These are phyloP conservation scores for Colletotrichum noveboracense DNA, from an alignment of 2,329 filamentous ascomycete genomes.

Conservation along the genomic window DNA sequence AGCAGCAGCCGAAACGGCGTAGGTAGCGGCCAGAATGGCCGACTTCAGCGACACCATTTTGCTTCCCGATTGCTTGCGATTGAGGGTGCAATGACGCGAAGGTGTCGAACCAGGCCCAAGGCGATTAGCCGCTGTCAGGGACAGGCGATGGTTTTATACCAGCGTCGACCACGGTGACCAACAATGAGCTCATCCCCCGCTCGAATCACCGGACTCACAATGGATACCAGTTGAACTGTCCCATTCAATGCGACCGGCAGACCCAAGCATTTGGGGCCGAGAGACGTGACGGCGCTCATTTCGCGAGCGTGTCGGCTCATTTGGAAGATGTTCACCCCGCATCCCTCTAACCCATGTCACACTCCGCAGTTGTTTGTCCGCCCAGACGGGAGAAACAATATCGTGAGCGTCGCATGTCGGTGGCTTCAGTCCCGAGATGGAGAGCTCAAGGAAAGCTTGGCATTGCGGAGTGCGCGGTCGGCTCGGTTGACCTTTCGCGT, in stretches of 20 bases:
- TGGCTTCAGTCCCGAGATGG: constrained; percentile 13
- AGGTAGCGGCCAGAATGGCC: constrained; percentile 23
- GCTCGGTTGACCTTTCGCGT: constrained; percentile 8
- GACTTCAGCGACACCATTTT: constrained; percentile 22
- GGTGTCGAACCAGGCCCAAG: not conserved
- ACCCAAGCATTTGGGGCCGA: not conserved
- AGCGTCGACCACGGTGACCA: not conserved
- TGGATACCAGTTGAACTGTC: not conserved
- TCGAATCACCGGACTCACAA: too few species aligned
- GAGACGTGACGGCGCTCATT: not conserved
- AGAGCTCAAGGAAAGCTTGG: not conserved
- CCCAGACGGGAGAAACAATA: not conserved
- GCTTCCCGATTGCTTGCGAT: not conserved
- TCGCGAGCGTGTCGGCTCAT: not conserved
- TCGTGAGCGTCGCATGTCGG: constrained; percentile 14
- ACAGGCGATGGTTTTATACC: not conserved
- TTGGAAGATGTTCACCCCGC: not conserved
- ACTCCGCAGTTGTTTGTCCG: not conserved
- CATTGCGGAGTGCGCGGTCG: not conserved
- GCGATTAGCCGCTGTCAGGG: fast-evolving
- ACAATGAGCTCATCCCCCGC: not conserved
- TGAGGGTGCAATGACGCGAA: constrained; percentile 5
- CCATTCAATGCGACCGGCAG: not conserved
- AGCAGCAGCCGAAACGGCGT: constrained; percentile 29
- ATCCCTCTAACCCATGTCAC: not conserved